phyloP scores from a whole-genome alignment of 805 yeast genomes.

The Kodamaea neixiangensis region DNA sequence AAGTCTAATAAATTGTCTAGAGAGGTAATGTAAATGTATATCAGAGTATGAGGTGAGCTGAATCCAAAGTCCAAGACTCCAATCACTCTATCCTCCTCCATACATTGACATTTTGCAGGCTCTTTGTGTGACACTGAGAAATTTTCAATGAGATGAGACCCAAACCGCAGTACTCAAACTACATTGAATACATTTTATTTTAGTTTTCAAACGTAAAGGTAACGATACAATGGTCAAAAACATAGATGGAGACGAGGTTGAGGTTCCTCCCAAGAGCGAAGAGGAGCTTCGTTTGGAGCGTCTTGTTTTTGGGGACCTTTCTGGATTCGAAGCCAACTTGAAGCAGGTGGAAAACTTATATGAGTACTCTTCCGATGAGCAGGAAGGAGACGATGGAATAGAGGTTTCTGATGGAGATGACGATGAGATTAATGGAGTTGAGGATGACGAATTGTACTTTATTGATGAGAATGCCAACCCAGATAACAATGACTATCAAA shows the following conservation, averaged over 20 bases:
- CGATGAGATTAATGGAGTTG: conserved; percentile 24
- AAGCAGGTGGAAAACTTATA: conserved; percentile 60
- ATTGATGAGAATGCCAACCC: conserved; percentile 47
- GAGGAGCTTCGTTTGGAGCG: conserved; percentile 81
- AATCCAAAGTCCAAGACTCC: too few species aligned
- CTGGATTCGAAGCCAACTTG: conserved; percentile 68
- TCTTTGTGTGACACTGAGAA: background rate
- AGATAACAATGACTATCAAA: conserved; percentile 25
- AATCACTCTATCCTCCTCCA: background rate
- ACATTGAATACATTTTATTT: background rate
- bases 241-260: conserved; percentile 22
- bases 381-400: background rate
- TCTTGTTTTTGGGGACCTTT: conserved; percentile 86
- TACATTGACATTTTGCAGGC: background rate
- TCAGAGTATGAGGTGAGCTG: too few species aligned
- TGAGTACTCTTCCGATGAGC: conserved; percentile 45
- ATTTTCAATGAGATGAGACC: conserved; percentile 4
- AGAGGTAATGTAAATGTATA: too few species aligned
- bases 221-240: conserved; percentile 14
- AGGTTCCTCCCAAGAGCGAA: conserved; percentile 71
- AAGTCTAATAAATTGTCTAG: too few species aligned
- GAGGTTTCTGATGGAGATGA: conserved; percentile 18
- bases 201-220: background rate
- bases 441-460: conserved; percentile 43
- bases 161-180: background rate